These are phyloP conservation scores for Plectosphaerella sp. DNA, from an alignment of 2,329 filamentous ascomycete genomes.

Conservation along the genomic window DNA sequence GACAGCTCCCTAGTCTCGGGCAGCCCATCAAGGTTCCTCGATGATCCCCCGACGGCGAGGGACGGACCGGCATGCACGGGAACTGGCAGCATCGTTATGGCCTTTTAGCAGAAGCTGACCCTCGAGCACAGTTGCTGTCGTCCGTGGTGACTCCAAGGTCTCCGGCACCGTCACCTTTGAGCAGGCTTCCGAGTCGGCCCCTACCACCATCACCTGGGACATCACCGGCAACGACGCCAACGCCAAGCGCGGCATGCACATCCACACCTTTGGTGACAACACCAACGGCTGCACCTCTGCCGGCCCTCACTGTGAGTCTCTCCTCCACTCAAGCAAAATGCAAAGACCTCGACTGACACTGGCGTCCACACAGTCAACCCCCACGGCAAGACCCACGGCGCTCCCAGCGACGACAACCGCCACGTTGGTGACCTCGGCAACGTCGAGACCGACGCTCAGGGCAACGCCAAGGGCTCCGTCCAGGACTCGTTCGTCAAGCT, in stretches of 20 bases:
- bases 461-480: constrained; percentile 78
- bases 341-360: background rate
- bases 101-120: background rate
- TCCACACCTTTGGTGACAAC: constrained; percentile 98
- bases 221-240: constrained; percentile 90
- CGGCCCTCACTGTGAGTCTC: constrained; percentile 84
- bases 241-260: constrained; percentile 95
- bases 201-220: constrained; percentile 88
- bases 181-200: constrained; percentile 75
- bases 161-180: constrained; percentile 91
- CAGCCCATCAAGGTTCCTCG: constrained; percentile 2
- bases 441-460: constrained; percentile 90
- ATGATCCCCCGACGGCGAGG: background rate
- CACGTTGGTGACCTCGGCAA: constrained; percentile 98
- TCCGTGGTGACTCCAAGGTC: constrained; percentile 98
- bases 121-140: constrained; percentile 70
- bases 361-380: constrained; percentile 74
- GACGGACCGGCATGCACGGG: background rate
- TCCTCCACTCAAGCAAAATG: background rate
- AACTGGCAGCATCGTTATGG: background rate
- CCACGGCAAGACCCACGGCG: constrained; percentile 85
- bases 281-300: constrained; percentile 99
- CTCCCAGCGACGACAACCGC: constrained; percentile 74
- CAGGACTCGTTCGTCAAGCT: constrained; percentile 86
- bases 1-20: background rate